These are phyloP conservation scores for Pyrenophora graminea DNA, from an alignment of 2,329 filamentous ascomycete genomes.

Conservation along the genomic window DNA sequence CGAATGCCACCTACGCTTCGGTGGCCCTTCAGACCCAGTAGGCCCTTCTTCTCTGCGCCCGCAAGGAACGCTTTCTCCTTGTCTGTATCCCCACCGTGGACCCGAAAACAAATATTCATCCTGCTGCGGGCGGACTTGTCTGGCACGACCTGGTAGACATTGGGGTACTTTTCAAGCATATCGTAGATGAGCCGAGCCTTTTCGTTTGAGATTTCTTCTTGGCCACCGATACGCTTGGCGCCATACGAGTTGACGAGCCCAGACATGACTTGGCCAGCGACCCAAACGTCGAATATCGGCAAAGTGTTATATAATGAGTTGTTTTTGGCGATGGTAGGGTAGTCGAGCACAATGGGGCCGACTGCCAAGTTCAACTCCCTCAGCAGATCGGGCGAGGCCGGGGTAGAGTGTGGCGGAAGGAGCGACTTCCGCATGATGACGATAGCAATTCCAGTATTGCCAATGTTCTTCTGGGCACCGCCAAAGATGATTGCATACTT, in stretches of 20 bases:
- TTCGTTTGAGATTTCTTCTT: slow-evolving; percentile 71
- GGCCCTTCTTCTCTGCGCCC: slow-evolving; percentile 67
- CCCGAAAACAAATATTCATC: slow-evolving; percentile 95
- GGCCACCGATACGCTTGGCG: slow-evolving; percentile 71
- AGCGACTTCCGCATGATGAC: slow-evolving; percentile 82
- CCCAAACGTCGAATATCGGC: slow-evolving; percentile 91
- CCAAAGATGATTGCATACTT: slow-evolving; percentile 87
- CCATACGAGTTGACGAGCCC: slow-evolving; percentile 69
- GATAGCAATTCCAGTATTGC: slow-evolving; percentile 82
- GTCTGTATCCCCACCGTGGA: slow-evolving; percentile 66
- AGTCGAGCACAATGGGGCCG: slow-evolving; percentile 78
- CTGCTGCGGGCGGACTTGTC: slow-evolving; percentile 75
- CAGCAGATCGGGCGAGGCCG: slow-evolving; percentile 69
- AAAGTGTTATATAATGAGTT: slow-evolving; percentile 96
- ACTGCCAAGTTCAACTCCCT: slow-evolving; percentile 76
- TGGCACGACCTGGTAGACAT: slow-evolving; percentile 78
- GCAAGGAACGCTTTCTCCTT: slow-evolving; percentile 81
- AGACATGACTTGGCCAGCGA: slow-evolving; percentile 86
- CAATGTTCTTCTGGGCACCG: slow-evolving; percentile 93
- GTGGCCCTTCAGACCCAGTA: slow-evolving; percentile 87
- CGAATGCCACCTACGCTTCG: slow-evolving; percentile 84
- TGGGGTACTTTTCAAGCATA: slow-evolving; percentile 72
- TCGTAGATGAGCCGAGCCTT: slow-evolving; percentile 80
- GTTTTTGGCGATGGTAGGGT: slow-evolving; percentile 85
- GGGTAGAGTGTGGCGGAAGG: slow-evolving; percentile 64